phyloP scores from a whole-genome alignment of 371 early-diverging fungal genomes.

The Polyrhizophydium stewartii region DNA sequence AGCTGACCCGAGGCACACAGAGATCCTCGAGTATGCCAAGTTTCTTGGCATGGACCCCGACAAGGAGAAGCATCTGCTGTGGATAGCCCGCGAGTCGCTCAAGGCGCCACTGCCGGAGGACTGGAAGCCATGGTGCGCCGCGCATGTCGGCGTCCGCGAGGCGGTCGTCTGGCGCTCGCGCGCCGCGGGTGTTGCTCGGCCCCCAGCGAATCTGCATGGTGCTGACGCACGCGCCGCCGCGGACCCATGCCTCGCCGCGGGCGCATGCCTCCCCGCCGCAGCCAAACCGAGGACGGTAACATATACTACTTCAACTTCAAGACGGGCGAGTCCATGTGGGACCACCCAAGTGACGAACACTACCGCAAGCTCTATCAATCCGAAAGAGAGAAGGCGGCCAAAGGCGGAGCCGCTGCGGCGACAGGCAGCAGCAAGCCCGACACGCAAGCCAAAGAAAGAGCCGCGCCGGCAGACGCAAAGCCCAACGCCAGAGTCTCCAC shows the following conservation, averaged over 20 bases:
- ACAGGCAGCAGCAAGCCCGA: no score
- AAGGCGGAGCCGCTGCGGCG: no score
- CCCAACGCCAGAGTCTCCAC: no score
- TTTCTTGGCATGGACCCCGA: slow-evolving; percentile 54
- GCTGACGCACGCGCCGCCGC: no score
- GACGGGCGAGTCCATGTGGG: slow-evolving; percentile 56
- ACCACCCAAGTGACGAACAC: slow-evolving; percentile 59
- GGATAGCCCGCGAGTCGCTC: slow-evolving; percentile 55
- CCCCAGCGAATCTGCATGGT: no score
- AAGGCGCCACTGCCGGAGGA: slow-evolving; percentile 53
- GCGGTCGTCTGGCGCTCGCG: no score
- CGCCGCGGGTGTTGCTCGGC: no score
- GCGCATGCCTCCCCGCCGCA: slow-evolving; percentile 9
- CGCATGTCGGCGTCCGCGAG: not conserved
- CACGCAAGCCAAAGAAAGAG: no score
- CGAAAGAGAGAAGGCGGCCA: slow-evolving; percentile 39
- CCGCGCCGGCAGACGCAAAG: no score
- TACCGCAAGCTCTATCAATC: slow-evolving; percentile 42
- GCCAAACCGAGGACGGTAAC: slow-evolving; percentile 51
- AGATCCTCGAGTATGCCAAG: slow-evolving; percentile 53
- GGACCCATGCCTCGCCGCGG: no score
- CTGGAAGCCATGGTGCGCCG: slow-evolving; percentile 57
- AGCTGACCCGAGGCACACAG: no score
- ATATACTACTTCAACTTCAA: slow-evolving; percentile 59
- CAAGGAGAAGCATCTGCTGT: slow-evolving; percentile 44